These are phyloP conservation scores for Daucus carota DNA, from an alignment of 129 eudicot species.

Conservation along the genomic window DNA sequence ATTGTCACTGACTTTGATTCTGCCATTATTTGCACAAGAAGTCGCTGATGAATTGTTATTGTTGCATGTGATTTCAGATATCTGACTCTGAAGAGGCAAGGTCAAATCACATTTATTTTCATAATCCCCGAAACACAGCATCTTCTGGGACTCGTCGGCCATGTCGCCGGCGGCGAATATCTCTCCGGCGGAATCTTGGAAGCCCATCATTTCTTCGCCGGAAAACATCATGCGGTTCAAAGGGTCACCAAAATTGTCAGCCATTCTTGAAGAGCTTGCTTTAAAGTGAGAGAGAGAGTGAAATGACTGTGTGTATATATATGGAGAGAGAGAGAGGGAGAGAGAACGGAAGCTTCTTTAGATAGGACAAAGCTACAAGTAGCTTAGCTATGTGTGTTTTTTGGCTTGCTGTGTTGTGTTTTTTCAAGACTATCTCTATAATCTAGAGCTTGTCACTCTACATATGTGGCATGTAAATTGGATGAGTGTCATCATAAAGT, in stretches of 20 bases:
- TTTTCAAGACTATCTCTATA: not conserved
- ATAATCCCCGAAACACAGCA: slow-evolving; percentile 65
- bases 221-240: slow-evolving; percentile 47
- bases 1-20: slow-evolving; percentile 30
- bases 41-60: slow-evolving; percentile 31
- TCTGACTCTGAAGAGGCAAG: slow-evolving; percentile 12
- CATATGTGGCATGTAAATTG: not conserved
- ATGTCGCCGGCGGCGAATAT: not conserved
- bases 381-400: not conserved
- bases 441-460: not conserved
- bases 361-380: slow-evolving; percentile 2
- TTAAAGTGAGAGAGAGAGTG: not conserved
- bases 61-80: slow-evolving; percentile 23
- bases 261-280: not conserved
- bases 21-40: slow-evolving; percentile 27
- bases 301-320: not conserved
- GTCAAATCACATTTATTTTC: slow-evolving; percentile 11
- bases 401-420: slow-evolving; percentile 7
- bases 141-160: slow-evolving; percentile 35
- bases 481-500: not conserved
- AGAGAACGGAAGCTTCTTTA: slow-evolving; percentile 19
- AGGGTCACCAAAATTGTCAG: slow-evolving; percentile 30
- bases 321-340: not conserved
- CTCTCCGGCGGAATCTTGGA: slow-evolving; percentile 7
- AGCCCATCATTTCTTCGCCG: slow-evolving; percentile 20